A percentile compares a stretch with the other conserved stretches of the same genome.
Evolutionary conservation across 768 basidiomycete species (phyloP).

Genomic region (Auriculariales sp.): DNA sequence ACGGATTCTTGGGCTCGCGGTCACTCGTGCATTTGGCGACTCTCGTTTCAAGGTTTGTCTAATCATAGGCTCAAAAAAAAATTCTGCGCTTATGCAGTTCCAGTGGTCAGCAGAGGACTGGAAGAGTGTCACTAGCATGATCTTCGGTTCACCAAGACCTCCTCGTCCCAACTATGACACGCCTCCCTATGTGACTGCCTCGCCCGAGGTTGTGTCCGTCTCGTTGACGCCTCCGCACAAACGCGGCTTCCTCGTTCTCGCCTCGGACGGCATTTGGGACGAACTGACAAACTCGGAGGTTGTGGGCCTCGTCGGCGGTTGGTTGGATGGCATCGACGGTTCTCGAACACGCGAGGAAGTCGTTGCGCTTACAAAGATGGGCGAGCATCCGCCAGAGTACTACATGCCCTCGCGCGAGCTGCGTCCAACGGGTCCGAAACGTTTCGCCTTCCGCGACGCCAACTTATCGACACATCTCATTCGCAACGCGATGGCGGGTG

Average conservation of each 20-base stretch:
- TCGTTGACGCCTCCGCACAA: slow-evolving; percentile 19
- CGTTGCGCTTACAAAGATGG: not conserved
- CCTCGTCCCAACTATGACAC: slow-evolving; percentile 21
- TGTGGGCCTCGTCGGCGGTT: slow-evolving; percentile 36
- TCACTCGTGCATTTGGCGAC: slow-evolving; percentile 29
- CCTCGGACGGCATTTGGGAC: slow-evolving; percentile 39
- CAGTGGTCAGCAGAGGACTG: not conserved
- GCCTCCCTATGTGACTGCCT: slow-evolving; percentile 37
- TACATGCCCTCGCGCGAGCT: slow-evolving; percentile 23
- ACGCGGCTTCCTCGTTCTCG: slow-evolving; percentile 40
- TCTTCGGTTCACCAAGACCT: not conserved
- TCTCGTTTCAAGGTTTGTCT: slow-evolving; percentile 28
- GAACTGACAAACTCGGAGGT: slow-evolving; percentile 38
- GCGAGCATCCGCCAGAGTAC: slow-evolving; percentile 17
- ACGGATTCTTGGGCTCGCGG: slow-evolving; percentile 25
- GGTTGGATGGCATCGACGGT: slow-evolving; percentile 20
- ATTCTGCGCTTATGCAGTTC: too few species aligned
- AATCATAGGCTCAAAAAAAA: too few species aligned
- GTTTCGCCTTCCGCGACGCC: slow-evolving; percentile 26
- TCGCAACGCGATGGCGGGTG: slow-evolving; percentile 41
- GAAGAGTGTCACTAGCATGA: not conserved
- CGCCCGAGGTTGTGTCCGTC: slow-evolving; percentile 31
- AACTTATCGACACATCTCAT: slow-evolving; percentile 37
- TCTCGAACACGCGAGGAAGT: slow-evolving; percentile 6
- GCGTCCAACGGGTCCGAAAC: slow-evolving; percentile 16